These are phyloP conservation scores for Striga hermonthica DNA, from an alignment of 305 asterid species.

Conservation along the genomic window DNA sequence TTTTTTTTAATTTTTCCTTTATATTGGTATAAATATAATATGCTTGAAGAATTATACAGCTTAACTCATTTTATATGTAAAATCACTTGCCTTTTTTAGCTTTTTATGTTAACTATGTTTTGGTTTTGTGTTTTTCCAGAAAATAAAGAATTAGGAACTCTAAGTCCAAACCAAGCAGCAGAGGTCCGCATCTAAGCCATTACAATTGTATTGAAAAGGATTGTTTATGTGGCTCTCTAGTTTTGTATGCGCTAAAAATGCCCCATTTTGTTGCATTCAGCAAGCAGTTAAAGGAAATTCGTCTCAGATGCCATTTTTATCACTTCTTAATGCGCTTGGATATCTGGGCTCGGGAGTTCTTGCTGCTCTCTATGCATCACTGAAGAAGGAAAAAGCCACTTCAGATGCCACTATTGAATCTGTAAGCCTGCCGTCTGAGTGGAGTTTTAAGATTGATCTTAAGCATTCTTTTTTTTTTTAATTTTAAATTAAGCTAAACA, in stretches of 20 bases:
- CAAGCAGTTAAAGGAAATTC: slow-evolving; percentile 39
- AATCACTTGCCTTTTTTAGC: slow-evolving; percentile 8
- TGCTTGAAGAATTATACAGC: no score
- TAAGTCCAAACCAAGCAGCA: slow-evolving; percentile 42
- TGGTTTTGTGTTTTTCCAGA: slow-evolving; percentile 37
- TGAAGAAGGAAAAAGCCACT: slow-evolving; percentile 58
- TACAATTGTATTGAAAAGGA: slow-evolving; percentile 28
- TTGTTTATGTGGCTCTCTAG: slow-evolving; percentile 24
- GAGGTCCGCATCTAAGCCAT: slow-evolving; percentile 55
- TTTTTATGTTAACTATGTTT: slow-evolving; percentile 20
- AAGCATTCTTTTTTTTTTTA: no score
- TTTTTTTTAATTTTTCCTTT: background rate
- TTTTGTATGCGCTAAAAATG: slow-evolving; percentile 32
- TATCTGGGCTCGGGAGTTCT: slow-evolving; percentile 66
- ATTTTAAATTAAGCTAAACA: no score
- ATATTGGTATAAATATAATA: no score
- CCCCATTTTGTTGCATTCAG: slow-evolving; percentile 37
- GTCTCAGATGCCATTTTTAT: slow-evolving; percentile 44
- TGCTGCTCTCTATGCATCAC: slow-evolving; percentile 68
- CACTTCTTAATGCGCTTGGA: slow-evolving; percentile 63
- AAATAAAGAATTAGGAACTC: slow-evolving; percentile 35
- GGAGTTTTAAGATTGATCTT: background rate
- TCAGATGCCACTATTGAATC: slow-evolving; percentile 66
- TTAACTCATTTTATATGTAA: no score
- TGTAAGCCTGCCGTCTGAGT: slow-evolving; percentile 47